Percentiles rank a stretch among this genome's conserved stretches.
Evolutionary conservation across 768 basidiomycete genomes (phyloP).

Genomic region (Tylopilus sp.): DNA sequence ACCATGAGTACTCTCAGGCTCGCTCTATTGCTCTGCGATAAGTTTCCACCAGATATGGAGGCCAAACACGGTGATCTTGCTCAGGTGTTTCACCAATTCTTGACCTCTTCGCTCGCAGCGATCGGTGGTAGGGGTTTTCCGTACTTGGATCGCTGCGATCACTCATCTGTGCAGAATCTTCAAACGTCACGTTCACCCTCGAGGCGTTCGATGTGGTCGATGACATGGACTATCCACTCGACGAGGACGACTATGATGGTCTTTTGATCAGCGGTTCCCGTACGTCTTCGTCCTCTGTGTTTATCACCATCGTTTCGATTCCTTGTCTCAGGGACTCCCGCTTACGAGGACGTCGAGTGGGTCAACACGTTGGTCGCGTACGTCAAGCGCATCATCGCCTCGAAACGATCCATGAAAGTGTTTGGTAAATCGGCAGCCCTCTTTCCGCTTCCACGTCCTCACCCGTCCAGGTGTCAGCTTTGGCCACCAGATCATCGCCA

Average conservation of each 20-base stretch:
- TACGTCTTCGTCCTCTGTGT: conserved; percentile 34
- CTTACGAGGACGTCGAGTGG: conserved; percentile 53
- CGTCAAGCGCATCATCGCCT: conserved; percentile 48
- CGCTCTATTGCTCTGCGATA: background rate
- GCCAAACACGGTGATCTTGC: conserved; percentile 52
- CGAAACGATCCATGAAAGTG: conserved; percentile 68
- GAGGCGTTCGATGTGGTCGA: conserved; percentile 69
- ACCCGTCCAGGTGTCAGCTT: conserved; percentile 74
- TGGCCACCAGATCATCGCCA: conserved; percentile 79
- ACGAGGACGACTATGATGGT: conserved; percentile 53
- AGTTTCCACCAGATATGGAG: no score
- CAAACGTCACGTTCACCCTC: conserved; percentile 42
- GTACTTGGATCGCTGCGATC: background rate
- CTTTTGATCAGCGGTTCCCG: conserved; percentile 83
- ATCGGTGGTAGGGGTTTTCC: conserved; percentile 8
- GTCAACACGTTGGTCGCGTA: conserved; percentile 48
- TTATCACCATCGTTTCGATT: background rate
- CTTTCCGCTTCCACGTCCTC: no score
- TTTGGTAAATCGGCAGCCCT: conserved; percentile 46
- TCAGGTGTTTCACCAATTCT: conserved; percentile 25
- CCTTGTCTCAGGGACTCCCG: conserved; percentile 56
- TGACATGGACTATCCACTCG: conserved; percentile 62
- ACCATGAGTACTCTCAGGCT: no score
- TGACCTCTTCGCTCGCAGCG: conserved; percentile 1
- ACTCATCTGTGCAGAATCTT: background rate